These are phyloP conservation scores for Cenchrus fungigraminus DNA, from an alignment of 176 grass and related monocot genomes.

Conservation along the genomic window DNA sequence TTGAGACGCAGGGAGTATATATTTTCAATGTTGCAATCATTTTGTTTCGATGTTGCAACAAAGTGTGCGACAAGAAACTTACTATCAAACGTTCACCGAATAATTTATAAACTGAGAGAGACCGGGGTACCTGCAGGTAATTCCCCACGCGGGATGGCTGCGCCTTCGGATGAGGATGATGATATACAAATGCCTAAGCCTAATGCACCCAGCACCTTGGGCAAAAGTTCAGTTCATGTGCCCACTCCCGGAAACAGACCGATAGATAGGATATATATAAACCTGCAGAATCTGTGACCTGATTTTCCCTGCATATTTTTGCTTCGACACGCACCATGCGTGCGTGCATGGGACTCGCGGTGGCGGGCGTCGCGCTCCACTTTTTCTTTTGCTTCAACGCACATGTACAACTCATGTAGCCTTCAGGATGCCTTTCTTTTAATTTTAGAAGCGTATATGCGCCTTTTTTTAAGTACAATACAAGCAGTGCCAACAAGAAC, in stretches of 20 bases:
- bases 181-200: neutral
- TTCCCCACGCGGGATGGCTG: neutral
- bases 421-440: no score
- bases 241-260: neutral
- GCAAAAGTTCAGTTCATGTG: neutral
- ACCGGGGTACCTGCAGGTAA: neutral
- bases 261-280: neutral
- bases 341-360: neutral
- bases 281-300: neutral
- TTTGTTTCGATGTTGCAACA: no score
- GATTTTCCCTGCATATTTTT: slow-evolving; percentile 10
- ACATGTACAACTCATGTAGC: neutral
- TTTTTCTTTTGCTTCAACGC: neutral
- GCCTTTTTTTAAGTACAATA: no score
- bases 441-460: no score
- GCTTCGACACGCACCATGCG: neutral
- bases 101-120: neutral
- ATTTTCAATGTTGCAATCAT: no score
- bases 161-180: neutral
- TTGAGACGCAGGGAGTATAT: no score
- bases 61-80: no score
- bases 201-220: neutral
- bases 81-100: no score
- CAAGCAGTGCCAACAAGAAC: no score
- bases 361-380: neutral